Conservation (phyloP, 2,329 filamentous ascomycete species). For the Chaetomium sp. region DNA sequence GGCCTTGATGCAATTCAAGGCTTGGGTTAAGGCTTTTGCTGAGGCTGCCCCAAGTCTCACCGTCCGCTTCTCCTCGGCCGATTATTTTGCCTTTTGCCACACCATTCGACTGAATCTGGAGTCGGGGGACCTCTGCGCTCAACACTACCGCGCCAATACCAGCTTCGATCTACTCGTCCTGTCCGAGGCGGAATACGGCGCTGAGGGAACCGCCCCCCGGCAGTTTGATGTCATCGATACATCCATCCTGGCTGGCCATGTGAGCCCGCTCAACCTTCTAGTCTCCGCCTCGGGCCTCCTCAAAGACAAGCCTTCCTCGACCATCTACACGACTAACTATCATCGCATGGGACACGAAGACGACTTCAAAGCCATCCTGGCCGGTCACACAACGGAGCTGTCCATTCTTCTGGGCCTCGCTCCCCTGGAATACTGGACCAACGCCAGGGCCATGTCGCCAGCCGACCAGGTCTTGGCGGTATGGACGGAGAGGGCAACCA, state of each 20-base stretch:
- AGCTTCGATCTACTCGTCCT: constrained; percentile 36
- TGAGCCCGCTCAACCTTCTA: constrained; percentile 41
- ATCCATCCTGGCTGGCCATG: constrained; percentile 38
- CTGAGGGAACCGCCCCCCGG: constrained; percentile 30
- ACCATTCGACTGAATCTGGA: constrained; percentile 39
- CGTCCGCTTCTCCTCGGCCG: constrained; percentile 42
- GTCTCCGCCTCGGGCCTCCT: constrained; percentile 43
- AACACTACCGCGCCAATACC: constrained; percentile 38
- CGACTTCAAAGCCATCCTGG: constrained; percentile 34
- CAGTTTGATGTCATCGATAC: constrained; percentile 53
- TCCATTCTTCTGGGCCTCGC: constrained; percentile 45
- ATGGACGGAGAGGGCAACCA: constrained; percentile 7
- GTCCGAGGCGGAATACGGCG: constrained; percentile 36
- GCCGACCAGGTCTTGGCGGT: constrained; percentile 35
- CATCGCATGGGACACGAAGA: constrained; percentile 4
- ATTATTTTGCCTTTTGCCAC: constrained; percentile 47
- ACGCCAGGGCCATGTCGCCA: constrained; percentile 35
- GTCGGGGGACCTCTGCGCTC: constrained; percentile 29
- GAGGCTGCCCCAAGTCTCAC: constrained; percentile 25
- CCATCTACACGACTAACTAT: constrained; percentile 40
- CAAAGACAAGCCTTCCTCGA: constrained; percentile 35
- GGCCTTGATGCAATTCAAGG: constrained; percentile 39
- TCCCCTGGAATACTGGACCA: constrained; percentile 45
- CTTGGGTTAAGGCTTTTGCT: constrained; percentile 40
- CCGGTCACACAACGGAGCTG: constrained; percentile 40